A percentile compares a stretch with the other conserved stretches of the same genome.
phyloP scores from a whole-genome alignment of 169 alveolate genomes.

The Plasmodium billcollinsi region DNA sequence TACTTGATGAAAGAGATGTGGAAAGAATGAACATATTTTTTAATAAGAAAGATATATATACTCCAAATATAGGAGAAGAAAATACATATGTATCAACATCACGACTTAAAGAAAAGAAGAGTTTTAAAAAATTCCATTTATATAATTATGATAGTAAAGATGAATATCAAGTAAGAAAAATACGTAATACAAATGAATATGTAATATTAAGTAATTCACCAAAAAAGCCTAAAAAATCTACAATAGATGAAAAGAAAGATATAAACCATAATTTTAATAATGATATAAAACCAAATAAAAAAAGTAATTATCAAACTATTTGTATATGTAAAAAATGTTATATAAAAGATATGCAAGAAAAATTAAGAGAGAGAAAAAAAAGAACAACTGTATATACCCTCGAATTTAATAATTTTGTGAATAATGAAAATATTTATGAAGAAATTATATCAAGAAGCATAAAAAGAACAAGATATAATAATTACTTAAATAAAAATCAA shows the following conservation, averaged over 20 bases:
- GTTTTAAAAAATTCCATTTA: constrained; percentile 19
- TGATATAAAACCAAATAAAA: constrained; percentile 16
- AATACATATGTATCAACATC: constrained; percentile 8
- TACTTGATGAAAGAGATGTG: background rate
- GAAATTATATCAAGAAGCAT: background rate
- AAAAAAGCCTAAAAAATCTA: background rate
- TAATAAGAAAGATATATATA: constrained; percentile 7
- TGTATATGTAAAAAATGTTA: constrained; percentile 50
- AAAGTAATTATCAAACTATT: constrained; percentile 1
- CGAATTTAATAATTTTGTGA: constrained; percentile 38
- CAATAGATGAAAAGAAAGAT: background rate
- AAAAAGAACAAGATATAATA: background rate
- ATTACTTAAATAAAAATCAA: background rate
- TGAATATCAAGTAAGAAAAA: constrained; percentile 13
- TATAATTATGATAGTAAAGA: constrained; percentile 27
- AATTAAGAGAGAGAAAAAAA: constrained; percentile 28
- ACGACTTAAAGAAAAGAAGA: constrained; percentile 17
- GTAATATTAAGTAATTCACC: constrained; percentile 5
- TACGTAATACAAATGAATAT: constrained; percentile 19
- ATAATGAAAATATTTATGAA: constrained; percentile 5
- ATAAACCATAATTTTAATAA: background rate
- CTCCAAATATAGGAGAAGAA: constrained; percentile 25
- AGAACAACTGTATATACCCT: constrained; percentile 62
- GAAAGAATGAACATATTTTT: background rate
- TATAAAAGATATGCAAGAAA: constrained; percentile 33